phyloP scores from a whole-genome alignment of 495 filamentous ascomycete genomes.

The Penicillium psychrofluorescens region DNA sequence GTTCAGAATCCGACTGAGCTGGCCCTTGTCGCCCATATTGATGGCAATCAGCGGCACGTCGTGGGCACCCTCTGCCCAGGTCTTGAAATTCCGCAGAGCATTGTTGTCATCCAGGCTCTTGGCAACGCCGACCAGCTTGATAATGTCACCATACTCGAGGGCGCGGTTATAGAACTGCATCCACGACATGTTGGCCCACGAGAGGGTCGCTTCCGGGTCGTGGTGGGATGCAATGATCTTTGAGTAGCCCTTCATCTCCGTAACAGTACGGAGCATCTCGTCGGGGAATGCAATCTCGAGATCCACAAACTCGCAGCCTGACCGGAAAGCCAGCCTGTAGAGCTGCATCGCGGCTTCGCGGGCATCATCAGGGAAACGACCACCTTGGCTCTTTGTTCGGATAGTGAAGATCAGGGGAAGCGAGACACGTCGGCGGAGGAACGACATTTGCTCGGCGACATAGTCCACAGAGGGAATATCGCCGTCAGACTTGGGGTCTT shows the following conservation, averaged over 20 bases:
- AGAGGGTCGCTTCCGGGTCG: conserved; percentile 69
- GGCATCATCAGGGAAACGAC: conserved; percentile 75
- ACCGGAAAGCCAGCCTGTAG: conserved; percentile 69
- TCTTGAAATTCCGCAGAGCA: conserved; percentile 74
- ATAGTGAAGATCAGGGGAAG: conserved; percentile 92
- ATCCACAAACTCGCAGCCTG: conserved; percentile 88
- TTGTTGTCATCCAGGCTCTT: conserved; percentile 77
- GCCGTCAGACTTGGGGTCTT: conserved; percentile 56
- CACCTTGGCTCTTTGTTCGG: conserved; percentile 78
- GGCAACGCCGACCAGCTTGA: conserved; percentile 90
- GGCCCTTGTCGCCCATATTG: conserved; percentile 88
- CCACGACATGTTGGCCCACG: conserved; percentile 88
- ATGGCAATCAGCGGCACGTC: conserved; percentile 81
- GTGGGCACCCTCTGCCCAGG: conserved; percentile 62
- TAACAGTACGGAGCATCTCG: conserved; percentile 57
- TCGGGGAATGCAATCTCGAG: conserved; percentile 85
- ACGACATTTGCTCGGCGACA: conserved; percentile 71
- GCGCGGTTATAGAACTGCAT: conserved; percentile 80
- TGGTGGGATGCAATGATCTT: conserved; percentile 94
- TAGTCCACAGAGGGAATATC: conserved; percentile 63
- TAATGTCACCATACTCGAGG: conserved; percentile 77
- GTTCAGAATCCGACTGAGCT: conserved; percentile 85
- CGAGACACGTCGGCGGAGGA: conserved; percentile 66
- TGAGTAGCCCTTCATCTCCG: conserved; percentile 60
- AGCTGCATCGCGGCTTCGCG: conserved; percentile 61